These are phyloP conservation scores for Dysphania ambrosioides DNA, from an alignment of 148 eudicot genomes.

Conservation along the genomic window DNA sequence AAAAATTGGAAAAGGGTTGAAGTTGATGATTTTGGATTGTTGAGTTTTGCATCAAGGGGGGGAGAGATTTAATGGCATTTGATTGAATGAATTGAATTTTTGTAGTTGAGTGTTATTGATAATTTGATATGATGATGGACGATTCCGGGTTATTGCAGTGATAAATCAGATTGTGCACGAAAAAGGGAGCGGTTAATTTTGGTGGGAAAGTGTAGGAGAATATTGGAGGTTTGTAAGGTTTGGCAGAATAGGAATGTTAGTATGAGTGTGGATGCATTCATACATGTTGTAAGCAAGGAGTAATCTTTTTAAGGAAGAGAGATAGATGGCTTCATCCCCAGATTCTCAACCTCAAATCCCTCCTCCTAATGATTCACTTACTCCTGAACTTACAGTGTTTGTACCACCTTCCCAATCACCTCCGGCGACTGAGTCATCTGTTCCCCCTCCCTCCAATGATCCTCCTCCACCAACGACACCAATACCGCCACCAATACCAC, in stretches of 20 bases:
- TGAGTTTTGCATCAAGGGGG: slow-evolving; percentile 13
- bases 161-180: slow-evolving; percentile 14
- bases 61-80: not conserved
- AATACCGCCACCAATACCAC: too few species aligned
- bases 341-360: slow-evolving; percentile 34
- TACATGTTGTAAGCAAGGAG: slow-evolving; percentile 27
- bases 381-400: slow-evolving; percentile 12
- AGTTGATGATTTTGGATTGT: slow-evolving; percentile 5
- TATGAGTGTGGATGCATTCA: slow-evolving; percentile 25
- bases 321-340: slow-evolving; percentile 63
- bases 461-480: slow-evolving; percentile 29
- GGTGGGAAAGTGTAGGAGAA: slow-evolving; percentile 17
- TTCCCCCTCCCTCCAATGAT: slow-evolving; percentile 27
- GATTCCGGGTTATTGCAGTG: slow-evolving; percentile 26
- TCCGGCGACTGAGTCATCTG: slow-evolving; percentile 14
- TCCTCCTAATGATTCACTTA: slow-evolving; percentile 13
- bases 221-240: slow-evolving; percentile 14
- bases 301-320: slow-evolving; percentile 7
- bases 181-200: slow-evolving; percentile 8
- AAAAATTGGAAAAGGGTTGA: not conserved
- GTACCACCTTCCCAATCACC: not conserved
- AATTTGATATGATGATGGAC: slow-evolving; percentile 23
- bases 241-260: slow-evolving; percentile 24
- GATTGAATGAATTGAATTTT: slow-evolving; percentile 10
- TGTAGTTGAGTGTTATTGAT: slow-evolving; percentile 8